Conservation (phyloP, 371 early-diverging fungal genomes). For the Basidiobolus meristosporus region DNA sequence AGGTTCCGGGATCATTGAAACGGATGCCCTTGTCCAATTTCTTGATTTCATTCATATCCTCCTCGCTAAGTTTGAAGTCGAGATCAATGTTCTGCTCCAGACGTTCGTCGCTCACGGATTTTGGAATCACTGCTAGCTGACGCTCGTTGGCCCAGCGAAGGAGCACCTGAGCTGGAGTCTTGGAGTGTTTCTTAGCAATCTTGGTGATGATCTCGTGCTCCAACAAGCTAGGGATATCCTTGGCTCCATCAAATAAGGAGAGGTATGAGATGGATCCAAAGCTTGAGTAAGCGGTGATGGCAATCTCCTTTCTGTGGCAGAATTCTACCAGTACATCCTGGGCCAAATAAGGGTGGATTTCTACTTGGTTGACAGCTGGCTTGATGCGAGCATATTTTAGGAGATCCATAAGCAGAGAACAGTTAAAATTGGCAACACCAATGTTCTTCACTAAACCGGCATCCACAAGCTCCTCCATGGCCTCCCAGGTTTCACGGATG, state of each 20-base stretch:
- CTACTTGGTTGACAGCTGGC: slow-evolving; percentile 33
- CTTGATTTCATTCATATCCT: slow-evolving; percentile 18
- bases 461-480: slow-evolving; percentile 19
- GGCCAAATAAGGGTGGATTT: slow-evolving; percentile 44
- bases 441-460: slow-evolving; percentile 21
- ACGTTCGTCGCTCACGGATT: slow-evolving; percentile 19
- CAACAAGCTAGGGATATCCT: slow-evolving; percentile 15
- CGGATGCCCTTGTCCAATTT: too few species aligned
- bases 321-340: slow-evolving; percentile 24
- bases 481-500: slow-evolving; percentile 14
- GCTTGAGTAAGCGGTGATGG: slow-evolving; percentile 36
- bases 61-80: slow-evolving; percentile 24
- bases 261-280: slow-evolving; percentile 19
- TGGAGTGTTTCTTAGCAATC: slow-evolving; percentile 19
- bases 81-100: slow-evolving; percentile 24
- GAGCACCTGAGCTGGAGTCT: slow-evolving; percentile 22
- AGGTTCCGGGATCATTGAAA: too few species aligned
- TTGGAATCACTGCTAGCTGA: slow-evolving; percentile 27
- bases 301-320: slow-evolving; percentile 20
- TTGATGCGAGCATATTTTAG: slow-evolving; percentile 21
- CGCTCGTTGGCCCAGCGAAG: slow-evolving; percentile 22
- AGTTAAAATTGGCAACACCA: slow-evolving; percentile 36
- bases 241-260: slow-evolving; percentile 9
- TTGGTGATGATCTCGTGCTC: slow-evolving; percentile 16
- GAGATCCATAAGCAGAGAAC: slow-evolving; percentile 20